Base-by-base conservation (phyloP, 129 eudicot genomes). In the Centella asiatica region DNA sequence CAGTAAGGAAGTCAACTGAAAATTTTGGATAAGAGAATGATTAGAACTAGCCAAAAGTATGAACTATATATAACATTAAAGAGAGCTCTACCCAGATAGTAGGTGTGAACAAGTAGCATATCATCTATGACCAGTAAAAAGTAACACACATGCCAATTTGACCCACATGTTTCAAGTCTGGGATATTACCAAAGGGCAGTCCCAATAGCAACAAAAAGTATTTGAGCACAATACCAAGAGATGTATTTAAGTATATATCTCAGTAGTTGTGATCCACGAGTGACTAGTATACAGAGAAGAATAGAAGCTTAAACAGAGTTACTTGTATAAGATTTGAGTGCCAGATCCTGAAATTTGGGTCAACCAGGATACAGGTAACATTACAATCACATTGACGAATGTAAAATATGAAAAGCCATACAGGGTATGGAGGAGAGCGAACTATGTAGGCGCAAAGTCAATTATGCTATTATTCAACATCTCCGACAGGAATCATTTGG, bases 1-100 rank as follows among this genome's bases (percentile, higher is more conserved):
- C 55, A 92, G 83, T 60, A 92, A 70, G 64, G 85, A 81, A 50
- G 98, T 87, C 69, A 92, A 69, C 98, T 92, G 88, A 50, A 83
- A 74, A 57, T 12, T 55, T n/a, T 48, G 17, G 34, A 71, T 20
- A 62, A 45, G 52, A 44, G 26, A 55, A 58, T 32, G 34, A 24
- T 23, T 33, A 57, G 11, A 19, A 58, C n/a, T 18, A 20, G 20
- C 12, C 20, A n/a, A n/a, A n/a, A n/a, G n/a, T n/a, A n/a, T n/a
- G n/a, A n/a, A n/a, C n/a, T n/a, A n/a, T n/a, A n/a, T n/a, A n/a
- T n/a, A n/a, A n/a, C n/a, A n/a, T n/a, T n/a, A n/a, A n/a, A n/a
- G n/a, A n/a, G n/a, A n/a, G n/a, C n/a, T n/a, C n/a, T n/a, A n/a
- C n/a, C n/a, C n/a, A n/a, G n/a, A 34, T 42, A 14, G 47, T 12